Evolutionary conservation across 176 grass and related monocot species (phyloP).

Genomic region (Neostapfia colusana): DNA sequence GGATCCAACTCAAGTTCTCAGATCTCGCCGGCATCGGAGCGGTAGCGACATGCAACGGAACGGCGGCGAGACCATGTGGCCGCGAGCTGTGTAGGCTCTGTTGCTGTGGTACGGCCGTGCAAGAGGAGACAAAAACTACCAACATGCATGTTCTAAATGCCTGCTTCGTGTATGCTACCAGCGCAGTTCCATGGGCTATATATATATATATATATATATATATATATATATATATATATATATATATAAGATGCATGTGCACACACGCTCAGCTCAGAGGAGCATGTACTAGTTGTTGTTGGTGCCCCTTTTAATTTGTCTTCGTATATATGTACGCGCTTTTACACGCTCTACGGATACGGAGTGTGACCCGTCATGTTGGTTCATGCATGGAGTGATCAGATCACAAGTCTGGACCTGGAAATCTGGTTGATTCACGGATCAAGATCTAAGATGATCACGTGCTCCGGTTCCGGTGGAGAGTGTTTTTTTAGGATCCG

Average conservation of each 20-base stretch:
- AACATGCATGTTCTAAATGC: neutral
- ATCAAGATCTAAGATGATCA: no score
- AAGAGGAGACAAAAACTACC: conserved; percentile 11
- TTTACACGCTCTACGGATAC: neutral
- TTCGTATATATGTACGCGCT: neutral
- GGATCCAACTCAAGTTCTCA: conserved; percentile 5
- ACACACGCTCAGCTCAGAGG: neutral
- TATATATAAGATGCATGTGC: neutral
- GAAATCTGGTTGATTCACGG: neutral
- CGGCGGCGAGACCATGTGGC: neutral
- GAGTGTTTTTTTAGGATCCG: no score
- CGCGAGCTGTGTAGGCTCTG: conserved; percentile 5
- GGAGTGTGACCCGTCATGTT: neutral
- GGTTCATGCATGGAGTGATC: neutral
- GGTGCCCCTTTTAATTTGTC: neutral
- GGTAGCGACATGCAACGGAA: neutral
- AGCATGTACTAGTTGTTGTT: conserved; percentile 7
- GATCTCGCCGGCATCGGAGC: neutral
- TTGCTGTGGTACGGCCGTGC: neutral
- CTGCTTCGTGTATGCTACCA: neutral
- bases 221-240: neutral
- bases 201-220: neutral
- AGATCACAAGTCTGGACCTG: neutral
- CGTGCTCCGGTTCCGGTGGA: no score
- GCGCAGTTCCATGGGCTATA: neutral